Evolutionary conservation across 2,329 filamentous ascomycete genomes (phyloP).

Genomic region (Dothistroma septosporum): DNA sequence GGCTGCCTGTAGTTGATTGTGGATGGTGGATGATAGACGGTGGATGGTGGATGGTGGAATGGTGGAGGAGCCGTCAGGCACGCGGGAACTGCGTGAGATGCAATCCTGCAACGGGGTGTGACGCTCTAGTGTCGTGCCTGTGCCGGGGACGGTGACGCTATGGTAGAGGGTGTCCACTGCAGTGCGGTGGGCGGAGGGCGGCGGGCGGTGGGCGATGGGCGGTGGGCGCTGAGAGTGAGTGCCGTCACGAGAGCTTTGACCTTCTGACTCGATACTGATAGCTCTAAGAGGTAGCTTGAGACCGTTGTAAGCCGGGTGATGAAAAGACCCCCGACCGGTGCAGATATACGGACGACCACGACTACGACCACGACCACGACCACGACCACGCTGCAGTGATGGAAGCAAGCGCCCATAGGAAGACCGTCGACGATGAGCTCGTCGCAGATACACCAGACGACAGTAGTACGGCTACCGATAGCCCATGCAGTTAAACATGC

Average conservation of each 20-base stretch:
- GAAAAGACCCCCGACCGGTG: background rate
- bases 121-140: too few species aligned
- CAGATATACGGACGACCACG: background rate
- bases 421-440: background rate
- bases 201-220: too few species aligned
- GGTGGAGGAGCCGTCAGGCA: conserved; percentile 14
- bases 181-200: too few species aligned
- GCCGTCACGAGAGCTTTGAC: background rate
- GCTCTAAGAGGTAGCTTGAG: background rate
- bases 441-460: background rate
- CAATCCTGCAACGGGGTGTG: too few species aligned
- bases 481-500: background rate
- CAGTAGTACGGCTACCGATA: background rate
- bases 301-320: background rate
- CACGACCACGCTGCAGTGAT: background rate
- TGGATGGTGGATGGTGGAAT: background rate
- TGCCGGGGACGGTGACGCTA: background rate
- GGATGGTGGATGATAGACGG: conserved; percentile 4
- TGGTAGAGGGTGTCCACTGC: background rate
- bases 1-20: conserved; percentile 14
- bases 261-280: background rate
- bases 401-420: background rate
- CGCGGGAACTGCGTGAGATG: background rate
- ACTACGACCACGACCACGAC: too few species aligned
- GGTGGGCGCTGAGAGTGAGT: too few species aligned